Conservation (phyloP, 2,329 filamentous ascomycete genomes). For the Lasiodiplodia hormozganensis region DNA sequence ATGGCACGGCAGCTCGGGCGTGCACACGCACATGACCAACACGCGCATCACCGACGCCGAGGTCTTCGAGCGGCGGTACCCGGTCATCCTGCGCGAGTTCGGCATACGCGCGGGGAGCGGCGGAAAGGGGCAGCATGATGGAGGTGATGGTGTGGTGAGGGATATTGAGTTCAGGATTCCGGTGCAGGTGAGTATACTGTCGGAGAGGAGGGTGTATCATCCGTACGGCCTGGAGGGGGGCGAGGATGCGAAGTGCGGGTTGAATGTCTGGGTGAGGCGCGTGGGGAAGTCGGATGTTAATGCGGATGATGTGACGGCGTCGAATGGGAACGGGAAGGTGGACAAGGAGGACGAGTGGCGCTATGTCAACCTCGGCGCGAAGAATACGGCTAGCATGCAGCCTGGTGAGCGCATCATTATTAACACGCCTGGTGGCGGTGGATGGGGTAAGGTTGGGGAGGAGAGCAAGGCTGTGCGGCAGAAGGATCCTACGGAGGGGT, state of each 20-base stretch:
- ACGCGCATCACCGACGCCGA: constrained; percentile 83
- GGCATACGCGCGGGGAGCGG: constrained; percentile 67
- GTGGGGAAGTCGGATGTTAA: constrained; percentile 35
- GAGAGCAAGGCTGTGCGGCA: constrained; percentile 58
- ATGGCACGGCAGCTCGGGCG: constrained; percentile 76
- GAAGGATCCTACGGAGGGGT: constrained; percentile 65
- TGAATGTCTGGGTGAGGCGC: constrained; percentile 77
- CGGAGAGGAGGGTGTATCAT: constrained; percentile 75
- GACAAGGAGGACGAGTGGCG: constrained; percentile 57
- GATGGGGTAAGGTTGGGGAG: constrained; percentile 70
- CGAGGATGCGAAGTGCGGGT: constrained; percentile 75
- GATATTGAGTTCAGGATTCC: constrained; percentile 84
- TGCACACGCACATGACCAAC: constrained; percentile 89
- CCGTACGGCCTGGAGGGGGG: constrained; percentile 88
- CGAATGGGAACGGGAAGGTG: constrained; percentile 31
- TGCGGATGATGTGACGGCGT: constrained; percentile 15
- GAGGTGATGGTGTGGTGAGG: constrained; percentile 78
- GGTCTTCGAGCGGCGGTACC: constrained; percentile 78
- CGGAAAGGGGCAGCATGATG: constrained; percentile 69
- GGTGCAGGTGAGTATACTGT: constrained; percentile 79
- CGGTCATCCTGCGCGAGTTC: constrained; percentile 75
- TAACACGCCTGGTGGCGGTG: constrained; percentile 79
- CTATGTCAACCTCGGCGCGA: constrained; percentile 75
- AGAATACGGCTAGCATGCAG: constrained; percentile 80
- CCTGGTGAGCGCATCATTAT: constrained; percentile 80